A percentile compares a stretch with the other conserved stretches of the same genome.
These are phyloP conservation scores for Puccinellia tenuiflora DNA, from an alignment of 176 grass and related monocot species.

Conservation along the genomic window DNA sequence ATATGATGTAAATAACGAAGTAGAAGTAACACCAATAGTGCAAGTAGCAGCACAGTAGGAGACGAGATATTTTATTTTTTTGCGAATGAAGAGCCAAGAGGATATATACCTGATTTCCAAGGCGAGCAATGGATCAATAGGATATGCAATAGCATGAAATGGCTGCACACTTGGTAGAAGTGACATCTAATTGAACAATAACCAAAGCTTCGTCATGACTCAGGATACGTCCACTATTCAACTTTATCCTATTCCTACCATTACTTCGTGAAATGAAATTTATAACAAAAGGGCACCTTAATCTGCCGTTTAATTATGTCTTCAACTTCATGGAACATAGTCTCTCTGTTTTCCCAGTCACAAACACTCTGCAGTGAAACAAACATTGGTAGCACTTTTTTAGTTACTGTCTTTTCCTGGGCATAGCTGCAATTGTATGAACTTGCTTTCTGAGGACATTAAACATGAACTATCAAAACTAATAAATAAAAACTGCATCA, in stretches of 20 bases:
- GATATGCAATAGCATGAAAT: conserved; percentile 84
- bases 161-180: conserved; percentile 74
- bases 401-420: neutral
- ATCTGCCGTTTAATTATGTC: conserved; percentile 71
- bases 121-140: conserved; percentile 65
- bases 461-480: neutral
- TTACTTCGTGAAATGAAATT: conserved; percentile 2
- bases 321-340: conserved; percentile 59
- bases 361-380: conserved; percentile 56
- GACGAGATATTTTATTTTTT: neutral
- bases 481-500: neutral
- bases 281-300: conserved; percentile 30
- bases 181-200: conserved; percentile 11
- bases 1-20: neutral
- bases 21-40: neutral
- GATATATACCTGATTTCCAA: conserved; percentile 60
- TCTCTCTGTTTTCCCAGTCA: conserved; percentile 68
- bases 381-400: neutral
- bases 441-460: neutral
- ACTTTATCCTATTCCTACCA: neutral
- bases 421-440: neutral
- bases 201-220: neutral
- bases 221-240: neutral
- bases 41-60: neutral
- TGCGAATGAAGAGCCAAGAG: neutral